These are phyloP conservation scores for Lagenaria siceraria DNA, from an alignment of 306 rosid species.

Conservation along the genomic window DNA sequence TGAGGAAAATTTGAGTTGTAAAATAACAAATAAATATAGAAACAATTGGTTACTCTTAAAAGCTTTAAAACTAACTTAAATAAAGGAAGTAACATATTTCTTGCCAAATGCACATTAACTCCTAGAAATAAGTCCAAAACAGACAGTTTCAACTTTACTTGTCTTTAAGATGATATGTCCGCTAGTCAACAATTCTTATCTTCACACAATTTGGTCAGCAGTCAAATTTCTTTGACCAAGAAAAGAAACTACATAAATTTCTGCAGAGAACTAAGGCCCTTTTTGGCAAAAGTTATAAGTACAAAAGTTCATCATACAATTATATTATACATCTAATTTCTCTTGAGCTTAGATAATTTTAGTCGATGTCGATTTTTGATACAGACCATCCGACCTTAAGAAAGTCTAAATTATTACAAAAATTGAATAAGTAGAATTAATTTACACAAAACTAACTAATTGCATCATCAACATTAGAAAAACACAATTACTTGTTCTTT, in stretches of 20 bases:
- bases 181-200: background rate
- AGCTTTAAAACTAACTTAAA: no score
- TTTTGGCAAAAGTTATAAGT: background rate
- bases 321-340: background rate
- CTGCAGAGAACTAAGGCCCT: background rate
- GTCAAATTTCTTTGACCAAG: background rate
- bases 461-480: background rate
- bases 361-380: background rate
- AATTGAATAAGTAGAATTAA: background rate
- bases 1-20: no score
- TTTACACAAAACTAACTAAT: background rate
- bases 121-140: background rate
- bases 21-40: no score
- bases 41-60: no score
- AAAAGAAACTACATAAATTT: background rate
- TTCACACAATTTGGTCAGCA: background rate
- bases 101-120: background rate
- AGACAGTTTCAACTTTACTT: background rate
- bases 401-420: background rate
- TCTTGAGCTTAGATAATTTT: background rate
- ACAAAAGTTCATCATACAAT: background rate
- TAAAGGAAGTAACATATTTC: background rate
- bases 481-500: background rate
- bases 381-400: background rate
- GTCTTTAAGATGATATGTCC: background rate